Evolutionary conservation across 495 filamentous ascomycete genomes (phyloP).

Genomic region (Emericellopsis terricola): DNA sequence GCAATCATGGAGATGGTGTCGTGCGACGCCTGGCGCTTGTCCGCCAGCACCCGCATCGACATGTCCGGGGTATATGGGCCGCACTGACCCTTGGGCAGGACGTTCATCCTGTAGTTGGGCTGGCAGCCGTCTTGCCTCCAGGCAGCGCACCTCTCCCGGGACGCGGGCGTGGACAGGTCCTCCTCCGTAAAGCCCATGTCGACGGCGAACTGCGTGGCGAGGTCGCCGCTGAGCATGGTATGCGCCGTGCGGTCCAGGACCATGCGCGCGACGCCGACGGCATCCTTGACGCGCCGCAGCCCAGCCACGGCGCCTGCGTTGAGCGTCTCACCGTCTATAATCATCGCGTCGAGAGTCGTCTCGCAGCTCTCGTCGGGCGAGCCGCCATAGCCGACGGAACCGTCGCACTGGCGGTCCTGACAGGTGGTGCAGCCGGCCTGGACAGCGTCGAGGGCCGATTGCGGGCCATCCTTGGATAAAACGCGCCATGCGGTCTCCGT

Average conservation of each 20-base stretch:
- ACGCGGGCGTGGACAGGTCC: slow-evolving; percentile 17
- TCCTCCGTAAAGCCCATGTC: slow-evolving; percentile 23
- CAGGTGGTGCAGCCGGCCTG: slow-evolving; percentile 24
- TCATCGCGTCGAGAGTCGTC: slow-evolving; percentile 2
- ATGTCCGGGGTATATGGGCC: slow-evolving; percentile 16
- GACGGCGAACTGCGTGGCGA: slow-evolving; percentile 25
- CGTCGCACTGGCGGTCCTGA: slow-evolving; percentile 25
- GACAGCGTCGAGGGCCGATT: slow-evolving; percentile 23
- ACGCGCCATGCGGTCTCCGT: slow-evolving; percentile 27
- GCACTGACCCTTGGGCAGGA: slow-evolving; percentile 13
- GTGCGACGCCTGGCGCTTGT: slow-evolving; percentile 8
- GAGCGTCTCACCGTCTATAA: slow-evolving; percentile 20
- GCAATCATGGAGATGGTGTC: slow-evolving; percentile 31
- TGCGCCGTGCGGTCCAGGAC: slow-evolving; percentile 26
- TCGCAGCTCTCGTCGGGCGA: slow-evolving; percentile 25
- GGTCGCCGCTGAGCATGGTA: slow-evolving; percentile 25
- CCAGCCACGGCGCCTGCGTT: slow-evolving; percentile 26
- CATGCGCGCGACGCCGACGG: slow-evolving; percentile 23
- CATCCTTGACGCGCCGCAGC: slow-evolving; percentile 22
- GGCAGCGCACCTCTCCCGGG: slow-evolving; percentile 13
- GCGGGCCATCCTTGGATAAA: slow-evolving; percentile 5
- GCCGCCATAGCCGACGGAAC: slow-evolving; percentile 27
- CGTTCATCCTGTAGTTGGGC: slow-evolving; percentile 23
- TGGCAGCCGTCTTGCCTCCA: slow-evolving; percentile 19
- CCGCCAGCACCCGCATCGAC: not conserved